Evolutionary conservation across 371 early-diverging fungal genomes (phyloP).

Genomic region (Batrachochytrium dendrobatidis): DNA sequence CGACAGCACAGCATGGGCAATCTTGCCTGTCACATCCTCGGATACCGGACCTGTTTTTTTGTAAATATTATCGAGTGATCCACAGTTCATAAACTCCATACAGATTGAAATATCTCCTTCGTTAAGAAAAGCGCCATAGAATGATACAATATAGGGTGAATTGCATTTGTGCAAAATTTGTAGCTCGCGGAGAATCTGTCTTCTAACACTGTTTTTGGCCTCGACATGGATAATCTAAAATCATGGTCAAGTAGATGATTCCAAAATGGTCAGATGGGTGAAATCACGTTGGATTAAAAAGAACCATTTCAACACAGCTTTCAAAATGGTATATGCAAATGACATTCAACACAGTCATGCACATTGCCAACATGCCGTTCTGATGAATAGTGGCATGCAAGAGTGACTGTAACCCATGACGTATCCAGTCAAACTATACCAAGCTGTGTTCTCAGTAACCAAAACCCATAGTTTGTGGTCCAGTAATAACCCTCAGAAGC

Average conservation of each 20-base stretch:
- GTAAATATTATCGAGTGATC: conserved; percentile 74
- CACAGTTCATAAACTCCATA: conserved; percentile 91
- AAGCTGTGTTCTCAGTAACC: too few species aligned
- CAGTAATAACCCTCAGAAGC: too few species aligned
- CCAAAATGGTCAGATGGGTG: too few species aligned
- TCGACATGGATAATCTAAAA: conserved; percentile 73
- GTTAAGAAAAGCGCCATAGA: conserved; percentile 84
- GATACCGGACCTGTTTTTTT: conserved; percentile 69
- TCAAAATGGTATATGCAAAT: too few species aligned
- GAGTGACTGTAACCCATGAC: too few species aligned
- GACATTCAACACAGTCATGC: too few species aligned
- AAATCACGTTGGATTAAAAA: too few species aligned
- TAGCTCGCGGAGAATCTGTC: conserved; percentile 85
- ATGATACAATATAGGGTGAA: conserved; percentile 87
- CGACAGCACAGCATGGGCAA: conserved; percentile 57
- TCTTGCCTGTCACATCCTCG: conserved; percentile 65
- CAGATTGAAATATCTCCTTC: conserved; percentile 89
- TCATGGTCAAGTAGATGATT: conserved; percentile 5
- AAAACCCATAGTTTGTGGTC: too few species aligned
- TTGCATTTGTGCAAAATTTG: conserved; percentile 80
- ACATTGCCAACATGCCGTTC: too few species aligned
- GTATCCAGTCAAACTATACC: too few species aligned
- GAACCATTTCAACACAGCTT: too few species aligned
- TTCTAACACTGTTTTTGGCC: conserved; percentile 43
- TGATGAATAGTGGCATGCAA: too few species aligned